A percentile compares a stretch with the other conserved stretches of the same genome.
Conservation (phyloP, 2,329 filamentous ascomycete species). For the Trichoderma lentiforme region DNA sequence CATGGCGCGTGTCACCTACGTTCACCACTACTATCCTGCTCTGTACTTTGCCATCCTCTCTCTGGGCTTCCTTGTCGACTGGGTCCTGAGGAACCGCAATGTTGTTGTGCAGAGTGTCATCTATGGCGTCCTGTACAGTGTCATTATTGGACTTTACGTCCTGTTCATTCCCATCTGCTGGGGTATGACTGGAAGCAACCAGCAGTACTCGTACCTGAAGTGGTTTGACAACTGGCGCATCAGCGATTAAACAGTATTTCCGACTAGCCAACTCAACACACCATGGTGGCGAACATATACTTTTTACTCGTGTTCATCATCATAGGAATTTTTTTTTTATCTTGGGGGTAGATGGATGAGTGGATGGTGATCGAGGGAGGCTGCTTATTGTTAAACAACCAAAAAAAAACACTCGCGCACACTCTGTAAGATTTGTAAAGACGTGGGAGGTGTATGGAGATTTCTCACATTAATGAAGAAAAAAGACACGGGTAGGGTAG, state of each 20-base stretch:
- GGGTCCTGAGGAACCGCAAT: constrained; percentile 66
- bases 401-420: neutral
- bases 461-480: constrained; percentile 25
- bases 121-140: constrained; percentile 71
- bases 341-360: neutral
- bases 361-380: neutral
- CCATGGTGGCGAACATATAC: neutral
- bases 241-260: constrained; percentile 50
- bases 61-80: constrained; percentile 85
- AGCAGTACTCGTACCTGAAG: constrained; percentile 85
- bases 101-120: constrained; percentile 61
- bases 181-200: constrained; percentile 84
- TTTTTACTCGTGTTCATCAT: neutral
- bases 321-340: neutral
- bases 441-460: constrained; percentile 19
- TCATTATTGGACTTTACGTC: constrained; percentile 78
- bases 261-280: neutral
- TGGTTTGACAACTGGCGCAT: constrained; percentile 90
- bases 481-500: constrained; percentile 13
- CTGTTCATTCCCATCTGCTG: constrained; percentile 93
- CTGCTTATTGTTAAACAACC: neutral
- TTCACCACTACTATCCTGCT: constrained; percentile 98
- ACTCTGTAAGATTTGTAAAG: constrained; percentile 20
- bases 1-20: constrained; percentile 98
- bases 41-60: constrained; percentile 94